Conservation (phyloP, 441 rosid genomes). For the Aquilaria agallochum region DNA sequence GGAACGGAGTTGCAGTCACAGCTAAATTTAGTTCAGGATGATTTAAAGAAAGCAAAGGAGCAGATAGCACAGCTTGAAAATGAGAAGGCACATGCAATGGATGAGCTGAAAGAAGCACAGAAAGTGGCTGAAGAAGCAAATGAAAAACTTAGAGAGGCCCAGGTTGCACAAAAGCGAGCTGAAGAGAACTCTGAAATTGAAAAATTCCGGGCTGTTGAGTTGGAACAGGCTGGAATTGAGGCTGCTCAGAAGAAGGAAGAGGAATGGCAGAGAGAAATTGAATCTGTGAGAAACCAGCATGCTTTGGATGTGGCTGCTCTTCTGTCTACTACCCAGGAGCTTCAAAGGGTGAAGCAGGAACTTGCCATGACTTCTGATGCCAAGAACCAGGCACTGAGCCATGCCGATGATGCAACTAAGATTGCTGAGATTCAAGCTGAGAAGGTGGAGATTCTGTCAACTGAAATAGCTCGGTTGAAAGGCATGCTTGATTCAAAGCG, state of each 20-base stretch:
- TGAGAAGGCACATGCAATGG: constrained; percentile 61
- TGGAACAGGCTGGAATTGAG: constrained; percentile 89
- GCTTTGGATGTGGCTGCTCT: constrained; percentile 75
- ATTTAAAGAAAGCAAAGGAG: constrained; percentile 79
- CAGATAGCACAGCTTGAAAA: constrained; percentile 60
- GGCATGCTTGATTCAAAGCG: constrained; percentile 60
- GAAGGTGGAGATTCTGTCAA: constrained; percentile 69
- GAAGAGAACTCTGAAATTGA: constrained; percentile 77
- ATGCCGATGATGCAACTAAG: constrained; percentile 85
- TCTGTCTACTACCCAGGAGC: constrained; percentile 70
- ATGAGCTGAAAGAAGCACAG: constrained; percentile 69
- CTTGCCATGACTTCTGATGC: constrained; percentile 68
- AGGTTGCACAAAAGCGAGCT: constrained; percentile 80
- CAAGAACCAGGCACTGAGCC: constrained; percentile 73
- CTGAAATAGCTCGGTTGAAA: constrained; percentile 61
- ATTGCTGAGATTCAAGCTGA: constrained; percentile 80
- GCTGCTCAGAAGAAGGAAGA: constrained; percentile 69
- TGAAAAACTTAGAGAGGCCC: constrained; percentile 75
- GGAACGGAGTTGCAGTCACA: constrained; percentile 69
- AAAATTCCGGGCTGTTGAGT: constrained; percentile 77
- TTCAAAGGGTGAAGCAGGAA: constrained; percentile 65
- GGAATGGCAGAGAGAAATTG: constrained; percentile 68
- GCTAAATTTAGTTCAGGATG: constrained; percentile 59
- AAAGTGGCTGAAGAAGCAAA: constrained; percentile 60
- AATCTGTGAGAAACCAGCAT: constrained; percentile 71